phyloP scores from a whole-genome alignment of 2,329 filamentous ascomycete species.

The Pochonia chlamydosporia region DNA sequence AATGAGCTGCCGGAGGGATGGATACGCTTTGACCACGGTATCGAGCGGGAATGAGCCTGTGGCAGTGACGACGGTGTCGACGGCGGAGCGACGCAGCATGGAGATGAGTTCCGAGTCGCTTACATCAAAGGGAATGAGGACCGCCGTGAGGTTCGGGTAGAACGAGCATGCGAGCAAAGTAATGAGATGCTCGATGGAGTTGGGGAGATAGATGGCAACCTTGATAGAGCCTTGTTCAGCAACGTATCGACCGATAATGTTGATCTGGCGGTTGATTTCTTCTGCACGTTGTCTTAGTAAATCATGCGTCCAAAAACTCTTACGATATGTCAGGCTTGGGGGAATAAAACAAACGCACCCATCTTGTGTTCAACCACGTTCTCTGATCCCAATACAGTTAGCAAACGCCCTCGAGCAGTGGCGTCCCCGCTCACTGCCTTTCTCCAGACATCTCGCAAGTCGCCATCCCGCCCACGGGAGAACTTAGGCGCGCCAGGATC shows the following conservation, averaged over 20 bases:
- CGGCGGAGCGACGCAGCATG: slow-evolving; percentile 66
- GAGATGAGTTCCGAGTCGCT: slow-evolving; percentile 61
- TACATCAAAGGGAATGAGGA: slow-evolving; percentile 79
- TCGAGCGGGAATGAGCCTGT: slow-evolving; percentile 85
- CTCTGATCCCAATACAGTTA: slow-evolving; percentile 74
- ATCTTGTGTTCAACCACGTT: slow-evolving; percentile 67
- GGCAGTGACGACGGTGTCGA: slow-evolving; percentile 76
- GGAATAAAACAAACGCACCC: slow-evolving; percentile 30
- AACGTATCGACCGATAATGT: slow-evolving; percentile 73
- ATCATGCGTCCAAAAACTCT: too few relatives aligned
- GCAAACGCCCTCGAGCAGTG: slow-evolving; percentile 63
- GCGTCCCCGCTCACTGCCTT: slow-evolving; percentile 61
- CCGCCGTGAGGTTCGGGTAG: slow-evolving; percentile 71
- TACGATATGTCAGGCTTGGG: too few relatives aligned
- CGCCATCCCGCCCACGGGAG: slow-evolving; percentile 76
- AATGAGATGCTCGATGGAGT: slow-evolving; percentile 82
- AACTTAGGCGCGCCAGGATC: slow-evolving; percentile 75
- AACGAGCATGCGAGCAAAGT: slow-evolving; percentile 85
- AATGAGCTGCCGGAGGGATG: slow-evolving; percentile 69
- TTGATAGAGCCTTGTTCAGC: slow-evolving; percentile 65
- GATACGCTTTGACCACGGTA: slow-evolving; percentile 61
- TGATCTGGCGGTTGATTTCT: slow-evolving; percentile 79
- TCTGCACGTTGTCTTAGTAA: slow-evolving; percentile 30
- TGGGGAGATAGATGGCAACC: slow-evolving; percentile 86
- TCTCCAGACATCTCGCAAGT: slow-evolving; percentile 87